Conservation (phyloP, 768 basidiomycete genomes). For the Stropharia rugosoannulata region DNA sequence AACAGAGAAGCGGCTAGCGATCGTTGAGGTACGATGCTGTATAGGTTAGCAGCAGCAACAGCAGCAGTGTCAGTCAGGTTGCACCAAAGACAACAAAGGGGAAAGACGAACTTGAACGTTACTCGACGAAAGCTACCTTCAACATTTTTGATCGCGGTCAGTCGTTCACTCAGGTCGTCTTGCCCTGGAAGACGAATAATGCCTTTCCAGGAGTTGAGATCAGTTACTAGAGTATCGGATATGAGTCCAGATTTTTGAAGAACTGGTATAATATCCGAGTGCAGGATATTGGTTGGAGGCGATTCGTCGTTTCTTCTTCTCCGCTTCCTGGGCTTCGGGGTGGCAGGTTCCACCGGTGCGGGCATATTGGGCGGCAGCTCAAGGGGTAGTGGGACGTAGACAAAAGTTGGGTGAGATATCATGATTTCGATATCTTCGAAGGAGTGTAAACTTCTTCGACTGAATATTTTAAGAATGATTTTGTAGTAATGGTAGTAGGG, state of each 20-base stretch:
- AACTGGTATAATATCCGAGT: conserved; percentile 37
- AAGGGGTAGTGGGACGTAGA: conserved; percentile 39
- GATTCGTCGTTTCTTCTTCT: conserved; percentile 11
- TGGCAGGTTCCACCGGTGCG: neutral
- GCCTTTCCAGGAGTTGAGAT: conserved; percentile 47
- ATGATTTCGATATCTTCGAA: conserved; percentile 41
- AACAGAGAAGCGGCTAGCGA: conserved; percentile 54
- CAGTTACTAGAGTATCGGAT: conserved; percentile 30
- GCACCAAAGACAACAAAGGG: neutral
- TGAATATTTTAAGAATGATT: conserved; percentile 15
- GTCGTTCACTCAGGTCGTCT: conserved; percentile 19
- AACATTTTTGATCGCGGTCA: conserved; percentile 22
- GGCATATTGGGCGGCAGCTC: conserved; percentile 15
- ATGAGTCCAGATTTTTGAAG: conserved; percentile 47
- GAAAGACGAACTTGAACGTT: conserved; percentile 34
- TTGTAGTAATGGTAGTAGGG: neutral
- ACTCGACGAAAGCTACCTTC: conserved; percentile 39
- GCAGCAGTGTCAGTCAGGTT: conserved; percentile 3
- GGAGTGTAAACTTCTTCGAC: conserved; percentile 44
- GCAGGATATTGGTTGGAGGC: conserved; percentile 14
- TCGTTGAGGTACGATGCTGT: conserved; percentile 45
- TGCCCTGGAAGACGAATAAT: conserved; percentile 45
- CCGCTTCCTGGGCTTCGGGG: conserved; percentile 4
- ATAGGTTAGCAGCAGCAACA: neutral
- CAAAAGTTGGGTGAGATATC: conserved; percentile 43